Evolutionary conservation across 163 green algal genomes (phyloP).

Genomic region (Chlorella variabilis): DNA sequence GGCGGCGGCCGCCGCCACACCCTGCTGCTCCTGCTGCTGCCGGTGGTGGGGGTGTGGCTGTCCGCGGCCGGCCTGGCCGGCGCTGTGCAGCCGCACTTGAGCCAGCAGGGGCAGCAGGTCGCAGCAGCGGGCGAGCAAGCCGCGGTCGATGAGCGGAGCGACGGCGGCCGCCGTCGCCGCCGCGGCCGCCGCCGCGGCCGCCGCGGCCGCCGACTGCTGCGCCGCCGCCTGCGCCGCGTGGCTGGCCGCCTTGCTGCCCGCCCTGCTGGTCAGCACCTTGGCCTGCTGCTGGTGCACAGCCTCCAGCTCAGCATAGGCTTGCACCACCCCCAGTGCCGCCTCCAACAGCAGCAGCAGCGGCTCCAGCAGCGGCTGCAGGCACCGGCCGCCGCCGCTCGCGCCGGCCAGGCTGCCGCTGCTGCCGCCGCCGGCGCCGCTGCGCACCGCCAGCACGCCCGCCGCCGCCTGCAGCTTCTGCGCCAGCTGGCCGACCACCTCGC

Average conservation of each 20-base stretch:
- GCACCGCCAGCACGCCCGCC: conserved; percentile 8
- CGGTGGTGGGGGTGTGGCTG: neutral
- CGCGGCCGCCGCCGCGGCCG: conserved; percentile 2
- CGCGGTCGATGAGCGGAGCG: conserved; percentile 31
- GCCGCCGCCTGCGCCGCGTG: conserved; percentile 14
- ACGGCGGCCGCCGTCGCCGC: conserved; percentile 7
- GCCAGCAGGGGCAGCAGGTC: conserved; percentile 14
- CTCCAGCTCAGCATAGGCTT: conserved; percentile 12
- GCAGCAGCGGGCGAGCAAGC: conserved; percentile 19
- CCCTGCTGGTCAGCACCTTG: neutral
- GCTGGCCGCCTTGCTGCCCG: conserved; percentile 8
- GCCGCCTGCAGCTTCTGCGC: conserved; percentile 10
- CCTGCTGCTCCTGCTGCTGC: neutral
- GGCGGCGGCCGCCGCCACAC: neutral
- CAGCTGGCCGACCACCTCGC: conserved; percentile 18
- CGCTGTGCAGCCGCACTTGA: conserved; percentile 10
- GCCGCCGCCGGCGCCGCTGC: neutral
- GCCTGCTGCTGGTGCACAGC: neutral
- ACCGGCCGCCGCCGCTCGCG: neutral
- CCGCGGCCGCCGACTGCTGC: conserved; percentile 4
- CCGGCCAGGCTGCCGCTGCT: neutral
- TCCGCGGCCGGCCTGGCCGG: neutral
- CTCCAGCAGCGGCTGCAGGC: conserved; percentile 24
- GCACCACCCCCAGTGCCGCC: neutral
- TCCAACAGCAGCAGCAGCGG: conserved; percentile 41